Conservation (phyloP, 805 yeast species). For the Myxozyma kluyveri region DNA sequence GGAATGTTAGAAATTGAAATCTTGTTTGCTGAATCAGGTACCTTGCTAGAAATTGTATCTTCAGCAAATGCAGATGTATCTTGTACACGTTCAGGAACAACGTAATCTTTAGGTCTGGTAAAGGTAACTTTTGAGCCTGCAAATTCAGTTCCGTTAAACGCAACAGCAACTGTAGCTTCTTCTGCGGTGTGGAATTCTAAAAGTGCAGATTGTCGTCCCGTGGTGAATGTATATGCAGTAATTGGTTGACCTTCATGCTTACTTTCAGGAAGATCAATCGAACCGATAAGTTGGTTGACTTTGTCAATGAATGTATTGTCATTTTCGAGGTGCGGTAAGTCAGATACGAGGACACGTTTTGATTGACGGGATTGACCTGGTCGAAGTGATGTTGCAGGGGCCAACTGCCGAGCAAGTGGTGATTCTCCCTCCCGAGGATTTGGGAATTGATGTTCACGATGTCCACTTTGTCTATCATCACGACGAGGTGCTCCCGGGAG, state of each 20-base stretch:
- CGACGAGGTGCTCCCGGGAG: conserved; percentile 58
- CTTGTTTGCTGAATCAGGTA: conserved; percentile 48
- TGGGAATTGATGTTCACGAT: neutral
- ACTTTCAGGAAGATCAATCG: conserved; percentile 17
- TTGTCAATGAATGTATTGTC: conserved; percentile 20
- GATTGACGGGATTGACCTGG: conserved; percentile 29
- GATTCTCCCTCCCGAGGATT: neutral
- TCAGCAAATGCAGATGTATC: conserved; percentile 14
- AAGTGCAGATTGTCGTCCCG: conserved; percentile 38
- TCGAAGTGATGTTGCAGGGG: conserved; percentile 16
- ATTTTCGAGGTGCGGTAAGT: conserved; percentile 15
- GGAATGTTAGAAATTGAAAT: conserved; percentile 50
- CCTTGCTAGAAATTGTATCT: conserved; percentile 29
- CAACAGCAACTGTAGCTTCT: conserved; percentile 55
- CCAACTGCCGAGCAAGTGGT: conserved; percentile 16
- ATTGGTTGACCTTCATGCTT: conserved; percentile 9
- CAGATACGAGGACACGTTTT: conserved; percentile 26
- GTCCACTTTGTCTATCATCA: conserved; percentile 8
- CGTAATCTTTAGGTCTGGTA: conserved; percentile 49
- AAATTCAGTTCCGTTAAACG: conserved; percentile 42
- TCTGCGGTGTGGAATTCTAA: conserved; percentile 52
- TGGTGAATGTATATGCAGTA: conserved; percentile 19
- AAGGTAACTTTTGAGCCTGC: conserved; percentile 37
- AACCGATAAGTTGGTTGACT: conserved; percentile 21
- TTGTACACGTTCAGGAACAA: conserved; percentile 35